Evolutionary conservation across 306 rosid species (phyloP), one percentile per base, ranked within the genome.

Genomic region (Rosa lucieae): DNA sequence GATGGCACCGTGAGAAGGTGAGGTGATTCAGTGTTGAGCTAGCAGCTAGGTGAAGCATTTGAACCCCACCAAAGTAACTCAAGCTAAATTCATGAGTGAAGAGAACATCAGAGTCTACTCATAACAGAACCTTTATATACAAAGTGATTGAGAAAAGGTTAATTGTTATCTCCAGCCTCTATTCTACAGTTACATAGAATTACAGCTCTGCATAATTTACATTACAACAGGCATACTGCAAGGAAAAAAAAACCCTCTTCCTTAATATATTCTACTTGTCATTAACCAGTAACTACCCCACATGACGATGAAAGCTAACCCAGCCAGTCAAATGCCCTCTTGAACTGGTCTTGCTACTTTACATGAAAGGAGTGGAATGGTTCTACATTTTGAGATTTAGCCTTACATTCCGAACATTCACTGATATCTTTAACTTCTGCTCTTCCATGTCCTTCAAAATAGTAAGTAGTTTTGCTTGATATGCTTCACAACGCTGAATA

Each of bases 401-500:
- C 82, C 81, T 73, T 62, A 79, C 82, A 77, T 79, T 82, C 86
- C 76, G 74, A 79, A 82, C 86, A 67, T 79, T 79, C 49, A 82
- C 84, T 15, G 79, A 84, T 79, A 87, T 69, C 56, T 82, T 82
- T 35, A 84, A 68, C 81, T 81, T 82, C 56, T 80, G 80, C 68
- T 81, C 90, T 74, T 87, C 87, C 87, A 87, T 76, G 29, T 81
- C 82, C 51, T 87, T 82, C 79, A 87, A 51, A 29, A 84, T 63
- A 44, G 53, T 67, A 8, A 77, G 72, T 58, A 87, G 79, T 62
- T 87, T 87, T 47, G 68, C 79, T 73, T 78, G 59, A 58, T 79
- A 84, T 53, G 82, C 85, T 82, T 87, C 84, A 71, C 88, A 87
- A 48, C 62, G 80, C 68, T 70, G 78, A 77, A 80, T 72, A 59